Base-by-base conservation (phyloP, 2,329 filamentous ascomycete genomes). In the Fusarium decemcellulare region DNA sequence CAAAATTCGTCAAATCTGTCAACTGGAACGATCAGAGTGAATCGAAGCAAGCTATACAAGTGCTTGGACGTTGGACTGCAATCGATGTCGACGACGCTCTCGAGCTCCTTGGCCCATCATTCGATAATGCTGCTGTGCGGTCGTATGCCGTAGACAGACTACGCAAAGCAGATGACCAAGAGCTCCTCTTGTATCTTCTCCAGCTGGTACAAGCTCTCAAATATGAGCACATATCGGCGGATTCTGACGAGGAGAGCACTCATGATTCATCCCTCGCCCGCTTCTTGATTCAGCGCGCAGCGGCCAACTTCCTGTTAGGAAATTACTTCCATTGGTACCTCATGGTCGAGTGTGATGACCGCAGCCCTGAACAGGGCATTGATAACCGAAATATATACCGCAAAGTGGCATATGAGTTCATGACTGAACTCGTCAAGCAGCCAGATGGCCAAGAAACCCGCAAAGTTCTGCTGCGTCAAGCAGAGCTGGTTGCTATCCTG, bases 281-380 rank as follows among this genome's bases (percentile, higher is more conserved):
- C 27, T 99, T 99, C 76, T 85, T 99, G 4, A 96, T 99, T 59
- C 90, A 92, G 2, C 89, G 96, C 37, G 97, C 96, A 5, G 92
- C 93, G 14, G 90, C 91, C 66, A 98, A 97, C 76, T 93, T 98
- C 75, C 91, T 92, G 63, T 87, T 99, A 2, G 96, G 95, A 32
- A 99, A 97, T 77, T 97, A 97, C 81, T 89, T 99, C 57, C 93
- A 98, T 79, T 99, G 96, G 96, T 99, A 98, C 79, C 86, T 99
- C 3, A 98, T 98, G 91, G 96, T 99, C 2, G 97, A 99, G 81
- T 97, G 95, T 72, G 94, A 97, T 72, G 95, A 98, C 77, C 85
- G 86, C 63, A 94, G 92, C 70, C 89, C 90, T 5, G 92, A 94
- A 44, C 93, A 95, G 72, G 87, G 90, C 23, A 85, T 89, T 6